These are phyloP conservation scores for Rhizophora apiculata DNA, from an alignment of 345 rosid species.

Conservation along the genomic window DNA sequence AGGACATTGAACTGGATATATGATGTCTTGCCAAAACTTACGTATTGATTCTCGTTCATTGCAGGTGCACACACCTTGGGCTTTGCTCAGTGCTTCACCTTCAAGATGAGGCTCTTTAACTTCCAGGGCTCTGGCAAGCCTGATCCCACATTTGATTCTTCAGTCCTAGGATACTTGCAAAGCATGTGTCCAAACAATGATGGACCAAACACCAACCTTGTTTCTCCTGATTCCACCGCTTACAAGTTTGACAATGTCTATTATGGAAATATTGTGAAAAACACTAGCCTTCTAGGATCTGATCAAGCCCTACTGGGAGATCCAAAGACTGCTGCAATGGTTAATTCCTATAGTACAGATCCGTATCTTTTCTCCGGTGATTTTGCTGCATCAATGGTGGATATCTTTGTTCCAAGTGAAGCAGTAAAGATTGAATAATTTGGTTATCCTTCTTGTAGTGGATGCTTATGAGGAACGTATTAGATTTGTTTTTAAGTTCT, in stretches of 20 bases:
- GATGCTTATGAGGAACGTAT: neutral
- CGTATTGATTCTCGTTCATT: slow-evolving; percentile 2
- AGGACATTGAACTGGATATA: too few relatives aligned
- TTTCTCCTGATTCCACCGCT: slow-evolving; percentile 53
- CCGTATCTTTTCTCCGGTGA: slow-evolving; percentile 51
- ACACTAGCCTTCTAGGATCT: slow-evolving; percentile 42
- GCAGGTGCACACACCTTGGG: slow-evolving; percentile 91
- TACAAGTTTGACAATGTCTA: slow-evolving; percentile 65
- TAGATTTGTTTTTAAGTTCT: too few relatives aligned
- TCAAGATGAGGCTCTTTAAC: slow-evolving; percentile 75
- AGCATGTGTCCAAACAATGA: slow-evolving; percentile 40
- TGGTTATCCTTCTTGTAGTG: neutral
- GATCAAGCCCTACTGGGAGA: slow-evolving; percentile 62
- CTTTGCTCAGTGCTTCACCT: slow-evolving; percentile 75
- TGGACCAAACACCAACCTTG: slow-evolving; percentile 53
- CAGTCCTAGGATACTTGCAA: slow-evolving; percentile 39
- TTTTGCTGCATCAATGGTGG: slow-evolving; percentile 67
- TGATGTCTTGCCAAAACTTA: neutral
- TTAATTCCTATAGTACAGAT: slow-evolving; percentile 46
- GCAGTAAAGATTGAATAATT: neutral
- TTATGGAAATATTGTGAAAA: slow-evolving; percentile 48
- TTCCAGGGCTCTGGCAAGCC: slow-evolving; percentile 71
- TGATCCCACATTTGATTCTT: slow-evolving; percentile 61
- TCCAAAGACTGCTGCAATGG: slow-evolving; percentile 47
- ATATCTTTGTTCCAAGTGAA: neutral